Percentiles rank a stretch among this genome's conserved stretches.
Conservation (phyloP, 371 early-diverging fungal species). For the Dichotomocladium elegans region DNA sequence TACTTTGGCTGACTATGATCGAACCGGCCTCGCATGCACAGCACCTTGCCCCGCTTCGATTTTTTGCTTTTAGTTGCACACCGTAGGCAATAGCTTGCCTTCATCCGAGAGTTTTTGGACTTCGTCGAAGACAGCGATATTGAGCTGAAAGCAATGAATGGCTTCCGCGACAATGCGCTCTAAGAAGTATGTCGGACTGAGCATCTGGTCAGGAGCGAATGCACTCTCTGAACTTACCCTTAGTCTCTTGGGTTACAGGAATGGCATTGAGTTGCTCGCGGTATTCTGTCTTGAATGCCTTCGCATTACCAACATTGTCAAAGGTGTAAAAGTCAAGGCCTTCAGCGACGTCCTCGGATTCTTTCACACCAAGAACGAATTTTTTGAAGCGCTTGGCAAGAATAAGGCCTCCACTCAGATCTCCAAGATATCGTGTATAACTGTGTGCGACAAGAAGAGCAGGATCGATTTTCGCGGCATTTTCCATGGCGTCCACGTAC, state of each 20-base stretch:
- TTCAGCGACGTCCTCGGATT: constrained; percentile 34
- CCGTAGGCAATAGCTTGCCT: constrained; percentile 15
- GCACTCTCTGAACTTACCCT: constrained; percentile 26
- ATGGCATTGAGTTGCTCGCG: constrained; percentile 51
- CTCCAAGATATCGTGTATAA: constrained; percentile 63
- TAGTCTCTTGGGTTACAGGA: constrained; percentile 22
- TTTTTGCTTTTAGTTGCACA: too few species aligned
- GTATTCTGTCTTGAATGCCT: constrained; percentile 56
- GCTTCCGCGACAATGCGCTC: constrained; percentile 42
- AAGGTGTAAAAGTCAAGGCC: constrained; percentile 54
- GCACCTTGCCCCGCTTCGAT: too few species aligned
- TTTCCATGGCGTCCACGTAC: constrained; percentile 47
- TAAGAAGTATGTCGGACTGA: too few species aligned
- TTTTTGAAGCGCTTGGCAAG: constrained; percentile 53
- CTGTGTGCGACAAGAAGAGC: constrained; percentile 56
- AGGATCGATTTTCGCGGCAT: constrained; percentile 42
- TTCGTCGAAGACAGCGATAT: constrained; percentile 47
- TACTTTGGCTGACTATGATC: too few species aligned
- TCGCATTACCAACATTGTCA: constrained; percentile 43
- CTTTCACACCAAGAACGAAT: constrained; percentile 30
- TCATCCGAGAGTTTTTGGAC: constrained; percentile 36
- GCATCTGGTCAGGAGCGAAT: too few species aligned
- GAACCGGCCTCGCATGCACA: too few species aligned
- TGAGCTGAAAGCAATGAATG: constrained; percentile 38
- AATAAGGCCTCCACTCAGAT: constrained; percentile 61